Evolutionary conservation across 495 filamentous ascomycete genomes (phyloP), one percentile per base, ranked within the genome.

Genomic region (Daldinia decipiens): DNA sequence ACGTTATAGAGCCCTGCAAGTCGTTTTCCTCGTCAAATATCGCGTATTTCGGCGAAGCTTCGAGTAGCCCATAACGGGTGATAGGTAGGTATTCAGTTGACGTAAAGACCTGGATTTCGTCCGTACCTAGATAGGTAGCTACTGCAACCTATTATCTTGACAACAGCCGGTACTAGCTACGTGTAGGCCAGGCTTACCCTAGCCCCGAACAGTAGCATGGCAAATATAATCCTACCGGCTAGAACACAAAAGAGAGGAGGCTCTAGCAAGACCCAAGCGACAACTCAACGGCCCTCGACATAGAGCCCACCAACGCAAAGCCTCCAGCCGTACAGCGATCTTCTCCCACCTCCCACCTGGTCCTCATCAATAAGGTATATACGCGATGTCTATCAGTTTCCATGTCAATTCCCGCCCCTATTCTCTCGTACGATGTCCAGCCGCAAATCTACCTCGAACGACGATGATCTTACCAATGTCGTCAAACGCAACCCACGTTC

Each of bases 381-480:
- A 47, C 1, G 5, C 9, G 13, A 53, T 4, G 5, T 53, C 27
- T 31, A 53, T 31, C 15, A 53, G 13, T 29, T 31, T 2, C 12
- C 1, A 21, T 5, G 1, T 51, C 45, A 5, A n/a, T 24, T 17
- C 12, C 24, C 9, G 2, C 11, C 51, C 17, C 45, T 19, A 34
- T 8, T 27, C 19, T 24, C 54, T 13, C 53, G 27, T 63, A 64
- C n/a, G 26, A 62, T 17, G 7, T 21, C 26, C 26, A 27, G 26
- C 26, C 8, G 29, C 21, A 32, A 61, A 40, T n/a, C 24, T 11
- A 24, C 9, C 40, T 40, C 12, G 29, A 21, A 13, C 21, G 12
- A 31, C n/a, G 70, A 53, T 57, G 65, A 72, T 72, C 70, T 65
- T 72, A 39, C 65, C 65, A 31, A 27, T 56, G 56, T 45, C 26